Evolutionary conservation across 768 basidiomycete genomes (phyloP).

Genomic region (Pluteus cervinus): DNA sequence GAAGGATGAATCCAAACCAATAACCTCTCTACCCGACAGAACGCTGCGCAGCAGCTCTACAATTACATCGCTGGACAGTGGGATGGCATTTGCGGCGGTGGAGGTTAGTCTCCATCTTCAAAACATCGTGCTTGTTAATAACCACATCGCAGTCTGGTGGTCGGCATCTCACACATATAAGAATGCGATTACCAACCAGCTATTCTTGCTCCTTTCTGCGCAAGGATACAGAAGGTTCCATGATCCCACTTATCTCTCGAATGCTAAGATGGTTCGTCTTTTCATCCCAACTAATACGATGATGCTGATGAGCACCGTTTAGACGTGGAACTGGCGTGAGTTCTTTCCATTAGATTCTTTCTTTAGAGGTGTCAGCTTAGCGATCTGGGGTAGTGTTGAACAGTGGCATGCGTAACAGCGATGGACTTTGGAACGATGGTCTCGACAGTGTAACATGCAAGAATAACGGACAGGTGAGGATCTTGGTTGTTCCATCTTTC

Average conservation of each 20-base stretch:
- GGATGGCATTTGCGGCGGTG: conserved; percentile 46
- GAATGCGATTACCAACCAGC: conserved; percentile 56
- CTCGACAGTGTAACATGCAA: conserved; percentile 26
- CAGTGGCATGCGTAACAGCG: conserved; percentile 40
- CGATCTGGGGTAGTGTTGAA: conserved; percentile 24
- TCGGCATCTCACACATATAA: conserved; percentile 49
- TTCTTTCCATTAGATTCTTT: neutral
- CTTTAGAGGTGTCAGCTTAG: neutral
- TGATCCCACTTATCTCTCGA: conserved; percentile 36
- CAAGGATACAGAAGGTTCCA: conserved; percentile 34
- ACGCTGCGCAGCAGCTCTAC: conserved; percentile 41
- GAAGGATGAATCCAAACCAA: too few relatives aligned
- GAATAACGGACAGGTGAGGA: conserved; percentile 38
- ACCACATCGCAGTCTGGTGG: conserved; percentile 44
- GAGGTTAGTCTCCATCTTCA: conserved; percentile 26
- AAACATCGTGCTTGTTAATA: neutral
- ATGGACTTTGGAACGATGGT: conserved; percentile 41
- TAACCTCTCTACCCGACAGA: conserved; percentile 24
- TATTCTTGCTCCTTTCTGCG: conserved; percentile 48
- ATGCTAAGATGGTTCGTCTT: conserved; percentile 36
- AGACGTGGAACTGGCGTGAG: conserved; percentile 34
- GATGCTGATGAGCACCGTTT: neutral
- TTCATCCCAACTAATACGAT: neutral
- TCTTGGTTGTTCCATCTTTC: neutral
- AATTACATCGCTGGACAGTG: conserved; percentile 45